These are phyloP conservation scores for Suhomyces maxii DNA, from an alignment of 1,139 yeast genomes.

Conservation along the genomic window DNA sequence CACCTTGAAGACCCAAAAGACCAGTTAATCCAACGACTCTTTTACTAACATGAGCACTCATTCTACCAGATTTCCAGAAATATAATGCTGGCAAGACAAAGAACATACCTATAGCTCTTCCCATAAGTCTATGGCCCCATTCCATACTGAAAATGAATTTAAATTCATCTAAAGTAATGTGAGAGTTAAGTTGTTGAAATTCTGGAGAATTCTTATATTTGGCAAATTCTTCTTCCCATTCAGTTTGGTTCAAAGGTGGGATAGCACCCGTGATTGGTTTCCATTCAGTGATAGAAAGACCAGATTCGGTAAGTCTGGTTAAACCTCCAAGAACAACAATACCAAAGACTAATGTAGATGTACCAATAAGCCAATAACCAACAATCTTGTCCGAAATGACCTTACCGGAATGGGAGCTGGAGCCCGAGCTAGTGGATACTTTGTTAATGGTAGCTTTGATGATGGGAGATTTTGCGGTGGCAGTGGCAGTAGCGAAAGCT, in stretches of 20 bases:
- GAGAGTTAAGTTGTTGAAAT: conserved; percentile 83
- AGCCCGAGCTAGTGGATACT: conserved; percentile 4
- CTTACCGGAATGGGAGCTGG: conserved; percentile 10
- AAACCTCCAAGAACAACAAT: conserved; percentile 96
- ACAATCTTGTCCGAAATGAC: conserved; percentile 50
- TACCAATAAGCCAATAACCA: conserved; percentile 90
- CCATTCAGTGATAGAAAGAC: conserved; percentile 97
- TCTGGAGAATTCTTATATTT: conserved; percentile 89
- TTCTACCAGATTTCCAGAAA: conserved; percentile 65
- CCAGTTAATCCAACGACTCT: conserved; percentile 72
- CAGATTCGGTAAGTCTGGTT: conserved; percentile 93
- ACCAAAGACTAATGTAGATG: conserved; percentile 88
- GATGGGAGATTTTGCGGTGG: neutral
- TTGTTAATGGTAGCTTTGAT: conserved; percentile 5
- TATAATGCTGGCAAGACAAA: conserved; percentile 84
- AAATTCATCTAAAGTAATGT: conserved; percentile 88
- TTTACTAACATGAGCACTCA: conserved; percentile 68
- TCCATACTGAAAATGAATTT: conserved; percentile 96
- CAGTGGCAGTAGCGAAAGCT: neutral
- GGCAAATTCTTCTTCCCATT: conserved; percentile 83
- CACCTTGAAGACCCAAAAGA: conserved; percentile 88
- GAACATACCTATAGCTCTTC: conserved; percentile 83
- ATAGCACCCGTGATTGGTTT: conserved; percentile 93
- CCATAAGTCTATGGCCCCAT: conserved; percentile 94
- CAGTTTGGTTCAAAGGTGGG: conserved; percentile 77